Percentiles rank a stretch among this genome's conserved stretches.
Conservation (phyloP, 768 basidiomycete species). For the Mycena vulgaris region DNA sequence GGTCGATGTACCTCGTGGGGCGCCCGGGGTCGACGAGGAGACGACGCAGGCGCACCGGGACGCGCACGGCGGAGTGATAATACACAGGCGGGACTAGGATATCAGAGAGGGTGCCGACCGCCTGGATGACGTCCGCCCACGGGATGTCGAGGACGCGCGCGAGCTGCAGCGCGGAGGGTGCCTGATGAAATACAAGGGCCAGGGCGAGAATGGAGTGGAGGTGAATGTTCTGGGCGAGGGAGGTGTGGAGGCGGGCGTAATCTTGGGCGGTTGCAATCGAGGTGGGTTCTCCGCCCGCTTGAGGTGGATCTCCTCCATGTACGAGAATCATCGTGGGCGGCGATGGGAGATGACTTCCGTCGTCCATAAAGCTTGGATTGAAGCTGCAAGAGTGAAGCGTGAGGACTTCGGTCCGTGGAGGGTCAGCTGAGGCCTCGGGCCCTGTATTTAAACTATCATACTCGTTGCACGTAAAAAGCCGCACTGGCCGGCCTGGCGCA, state of each 20-base stretch:
- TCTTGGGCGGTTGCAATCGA: no score
- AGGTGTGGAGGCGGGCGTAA: background rate
- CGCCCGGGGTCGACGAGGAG: background rate
- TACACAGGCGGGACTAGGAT: background rate
- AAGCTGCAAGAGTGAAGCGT: no score
- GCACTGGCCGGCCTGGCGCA: no score
- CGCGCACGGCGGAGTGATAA: background rate
- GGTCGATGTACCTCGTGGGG: background rate
- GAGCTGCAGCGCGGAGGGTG: conserved; percentile 12
- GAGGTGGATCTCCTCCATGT: no score
- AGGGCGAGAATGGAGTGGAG: conserved; percentile 5
- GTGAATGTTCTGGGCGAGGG: background rate
- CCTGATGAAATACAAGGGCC: background rate
- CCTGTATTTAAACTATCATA: no score
- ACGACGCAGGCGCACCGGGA: background rate
- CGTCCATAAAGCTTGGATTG: no score
- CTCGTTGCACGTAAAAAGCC: no score
- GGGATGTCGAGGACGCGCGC: background rate
- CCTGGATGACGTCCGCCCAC: background rate
- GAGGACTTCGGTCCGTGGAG: no score
- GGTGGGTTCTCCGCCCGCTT: no score
- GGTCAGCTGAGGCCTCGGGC: no score
- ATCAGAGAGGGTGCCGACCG: background rate
- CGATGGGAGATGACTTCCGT: no score
- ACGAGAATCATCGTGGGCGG: no score